These are phyloP conservation scores for Penicillium lividum DNA, from an alignment of 495 filamentous ascomycete species.

Conservation along the genomic window DNA sequence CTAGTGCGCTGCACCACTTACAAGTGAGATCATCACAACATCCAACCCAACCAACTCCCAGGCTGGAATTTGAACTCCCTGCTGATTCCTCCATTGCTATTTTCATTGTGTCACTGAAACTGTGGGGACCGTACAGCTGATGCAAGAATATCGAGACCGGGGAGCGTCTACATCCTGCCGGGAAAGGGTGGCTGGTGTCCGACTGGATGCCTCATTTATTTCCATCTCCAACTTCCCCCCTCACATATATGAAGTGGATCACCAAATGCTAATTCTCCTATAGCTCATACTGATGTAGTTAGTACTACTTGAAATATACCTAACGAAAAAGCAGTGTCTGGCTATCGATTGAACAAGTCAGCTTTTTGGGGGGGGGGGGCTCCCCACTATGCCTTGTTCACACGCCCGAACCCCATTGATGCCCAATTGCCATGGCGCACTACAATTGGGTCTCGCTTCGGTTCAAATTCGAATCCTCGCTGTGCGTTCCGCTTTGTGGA, in stretches of 20 bases:
- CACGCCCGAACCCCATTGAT: constrained; percentile 38
- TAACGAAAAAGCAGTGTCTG: constrained; percentile 23
- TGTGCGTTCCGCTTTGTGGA: constrained; percentile 26
- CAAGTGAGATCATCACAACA: not conserved
- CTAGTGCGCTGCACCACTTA: constrained; percentile 18
- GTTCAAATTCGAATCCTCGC: constrained; percentile 29
- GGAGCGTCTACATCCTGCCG: not conserved
- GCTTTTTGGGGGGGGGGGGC: constrained; percentile 20
- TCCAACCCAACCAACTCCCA: constrained; percentile 1
- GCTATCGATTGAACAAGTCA: constrained; percentile 42
- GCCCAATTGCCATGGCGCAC: constrained; percentile 42
- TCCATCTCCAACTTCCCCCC: not conserved
- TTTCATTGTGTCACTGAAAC: not conserved
- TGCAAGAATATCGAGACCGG: not conserved
- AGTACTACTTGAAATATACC: not conserved
- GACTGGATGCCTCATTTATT: constrained; percentile 8
- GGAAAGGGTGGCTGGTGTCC: constrained; percentile 4
- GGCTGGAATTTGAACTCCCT: not conserved
- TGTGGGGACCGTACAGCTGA: constrained; percentile 5
- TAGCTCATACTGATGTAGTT: not conserved
- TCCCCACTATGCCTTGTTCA: constrained; percentile 25
- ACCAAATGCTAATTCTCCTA: not conserved
- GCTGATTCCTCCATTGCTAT: not conserved
- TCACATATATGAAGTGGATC: constrained; percentile 2
- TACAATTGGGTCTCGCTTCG: constrained; percentile 34